A percentile compares a stretch with the other conserved stretches of the same genome.
These are phyloP conservation scores for Annona cherimola DNA, from an alignment of 164 flowering plant genomes.

Conservation along the genomic window DNA sequence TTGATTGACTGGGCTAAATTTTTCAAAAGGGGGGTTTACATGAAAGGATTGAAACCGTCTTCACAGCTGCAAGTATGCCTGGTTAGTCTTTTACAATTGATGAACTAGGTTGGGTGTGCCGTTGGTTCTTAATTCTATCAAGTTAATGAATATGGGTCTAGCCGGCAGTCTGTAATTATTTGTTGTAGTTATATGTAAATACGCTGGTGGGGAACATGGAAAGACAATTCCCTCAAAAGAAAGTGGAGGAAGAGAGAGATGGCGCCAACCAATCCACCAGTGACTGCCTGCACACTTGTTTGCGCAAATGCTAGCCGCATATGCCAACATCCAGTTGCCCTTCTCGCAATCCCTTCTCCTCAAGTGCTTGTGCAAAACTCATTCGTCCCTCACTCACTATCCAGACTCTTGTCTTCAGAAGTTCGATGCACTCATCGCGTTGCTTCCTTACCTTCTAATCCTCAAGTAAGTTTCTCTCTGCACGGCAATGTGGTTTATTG, in stretches of 20 bases:
- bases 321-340: slow-evolving; percentile 10
- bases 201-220: not conserved
- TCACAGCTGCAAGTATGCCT: no score
- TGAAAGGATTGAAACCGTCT: no score
- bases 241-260: not conserved
- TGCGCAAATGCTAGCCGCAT: slow-evolving; percentile 38
- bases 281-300: slow-evolving; percentile 14
- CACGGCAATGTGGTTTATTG: no score
- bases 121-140: no score
- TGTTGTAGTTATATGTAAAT: no score
- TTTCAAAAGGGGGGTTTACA: no score
- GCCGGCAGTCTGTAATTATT: no score
- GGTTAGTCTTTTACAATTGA: no score
- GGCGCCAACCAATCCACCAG: not conserved
- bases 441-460: slow-evolving; percentile 39
- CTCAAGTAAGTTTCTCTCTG: slow-evolving; percentile 21
- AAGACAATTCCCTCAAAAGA: not conserved
- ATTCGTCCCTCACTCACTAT: slow-evolving; percentile 19
- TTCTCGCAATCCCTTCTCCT: slow-evolving; percentile 21
- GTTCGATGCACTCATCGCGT: slow-evolving; percentile 24
- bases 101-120: no score
- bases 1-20: no score
- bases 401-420: slow-evolving; percentile 6
- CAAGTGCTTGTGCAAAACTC: slow-evolving; percentile 28
- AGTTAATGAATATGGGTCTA: no score